Evolutionary conservation across 2,329 filamentous ascomycete genomes (phyloP).

Genomic region (Calonectria pseudoturangicola): DNA sequence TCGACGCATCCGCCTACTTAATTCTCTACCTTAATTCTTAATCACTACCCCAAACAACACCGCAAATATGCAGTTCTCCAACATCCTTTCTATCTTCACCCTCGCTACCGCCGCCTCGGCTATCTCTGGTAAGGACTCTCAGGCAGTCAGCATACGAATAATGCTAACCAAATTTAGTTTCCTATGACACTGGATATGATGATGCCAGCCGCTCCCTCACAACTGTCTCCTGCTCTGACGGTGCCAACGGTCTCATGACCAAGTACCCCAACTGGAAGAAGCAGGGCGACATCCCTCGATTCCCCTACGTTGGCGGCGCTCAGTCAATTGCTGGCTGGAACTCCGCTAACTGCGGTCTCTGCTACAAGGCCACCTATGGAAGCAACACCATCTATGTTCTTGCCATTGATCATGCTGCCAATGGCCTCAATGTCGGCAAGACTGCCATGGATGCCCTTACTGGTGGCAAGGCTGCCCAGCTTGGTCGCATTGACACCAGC

Average conservation of each 20-base stretch:
- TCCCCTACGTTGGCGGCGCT: slow-evolving; percentile 74
- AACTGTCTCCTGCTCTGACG: slow-evolving; percentile 80
- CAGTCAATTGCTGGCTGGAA: slow-evolving; percentile 73
- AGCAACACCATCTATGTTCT: slow-evolving; percentile 72
- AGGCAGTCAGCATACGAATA: neutral
- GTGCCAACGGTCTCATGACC: slow-evolving; percentile 78
- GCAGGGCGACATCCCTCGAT: slow-evolving; percentile 69
- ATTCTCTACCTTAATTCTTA: slow-evolving; percentile 36
- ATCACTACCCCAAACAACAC: slow-evolving; percentile 34
- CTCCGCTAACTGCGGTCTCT: slow-evolving; percentile 74
- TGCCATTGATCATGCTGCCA: slow-evolving; percentile 71
- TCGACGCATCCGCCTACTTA: neutral
- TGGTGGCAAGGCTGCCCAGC: slow-evolving; percentile 66
- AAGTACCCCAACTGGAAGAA: slow-evolving; percentile 73
- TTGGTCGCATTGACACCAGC: slow-evolving; percentile 72
- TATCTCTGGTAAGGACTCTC: slow-evolving; percentile 55
- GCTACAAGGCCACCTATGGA: slow-evolving; percentile 73
- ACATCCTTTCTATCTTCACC: slow-evolving; percentile 62
- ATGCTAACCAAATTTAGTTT: slow-evolving; percentile 67
- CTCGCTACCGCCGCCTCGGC: slow-evolving; percentile 61
- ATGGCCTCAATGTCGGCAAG: slow-evolving; percentile 74
- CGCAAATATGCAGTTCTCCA: slow-evolving; percentile 66
- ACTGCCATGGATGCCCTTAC: slow-evolving; percentile 74
- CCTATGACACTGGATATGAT: slow-evolving; percentile 84
- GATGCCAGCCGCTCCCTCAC: slow-evolving; percentile 72